These are phyloP conservation scores for Candida quercuum DNA, from an alignment of 805 yeast species.

Conservation along the genomic window DNA sequence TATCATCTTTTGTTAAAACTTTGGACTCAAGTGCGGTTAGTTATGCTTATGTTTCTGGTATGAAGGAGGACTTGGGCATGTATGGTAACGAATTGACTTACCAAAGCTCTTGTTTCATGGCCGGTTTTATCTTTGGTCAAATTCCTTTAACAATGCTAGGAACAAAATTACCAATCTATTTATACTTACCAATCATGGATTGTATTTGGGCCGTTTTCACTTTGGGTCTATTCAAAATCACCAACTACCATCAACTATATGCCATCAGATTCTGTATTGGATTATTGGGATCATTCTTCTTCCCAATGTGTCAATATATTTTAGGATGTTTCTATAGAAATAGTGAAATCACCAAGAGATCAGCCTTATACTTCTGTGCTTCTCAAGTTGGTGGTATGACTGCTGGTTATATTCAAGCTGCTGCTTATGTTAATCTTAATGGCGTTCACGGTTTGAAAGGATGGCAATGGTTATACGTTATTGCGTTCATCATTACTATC, in stretches of 20 bases:
- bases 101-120: constrained; percentile 12
- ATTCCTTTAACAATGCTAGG: constrained; percentile 22
- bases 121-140: constrained; percentile 21
- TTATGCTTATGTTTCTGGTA: constrained; percentile 61
- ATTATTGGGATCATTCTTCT: constrained; percentile 28
- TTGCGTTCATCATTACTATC: constrained; percentile 40
- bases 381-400: constrained; percentile 47
- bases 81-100: constrained; percentile 42
- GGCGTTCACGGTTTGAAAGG: constrained; percentile 38
- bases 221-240: constrained; percentile 12
- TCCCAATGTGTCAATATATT: constrained; percentile 27
- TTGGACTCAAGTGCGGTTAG: constrained; percentile 54
- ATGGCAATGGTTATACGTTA: constrained; percentile 45
- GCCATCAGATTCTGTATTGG: constrained; percentile 30
- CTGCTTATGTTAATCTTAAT: constrained; percentile 27
- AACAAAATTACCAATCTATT: constrained; percentile 13
- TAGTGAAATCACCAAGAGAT: constrained; percentile 27
- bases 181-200: constrained; percentile 19
- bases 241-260: constrained; percentile 18
- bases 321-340: constrained; percentile 31
- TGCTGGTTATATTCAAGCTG: constrained; percentile 23
- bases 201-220: constrained; percentile 13
- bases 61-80: constrained; percentile 50
- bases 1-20: constrained; percentile 63
- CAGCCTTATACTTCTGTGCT: constrained; percentile 26